Evolutionary conservation across 75 land plant species (phyloP), one percentile per base, ranked within the genome.

Genomic region (Selaginella tamariscina): DNA sequence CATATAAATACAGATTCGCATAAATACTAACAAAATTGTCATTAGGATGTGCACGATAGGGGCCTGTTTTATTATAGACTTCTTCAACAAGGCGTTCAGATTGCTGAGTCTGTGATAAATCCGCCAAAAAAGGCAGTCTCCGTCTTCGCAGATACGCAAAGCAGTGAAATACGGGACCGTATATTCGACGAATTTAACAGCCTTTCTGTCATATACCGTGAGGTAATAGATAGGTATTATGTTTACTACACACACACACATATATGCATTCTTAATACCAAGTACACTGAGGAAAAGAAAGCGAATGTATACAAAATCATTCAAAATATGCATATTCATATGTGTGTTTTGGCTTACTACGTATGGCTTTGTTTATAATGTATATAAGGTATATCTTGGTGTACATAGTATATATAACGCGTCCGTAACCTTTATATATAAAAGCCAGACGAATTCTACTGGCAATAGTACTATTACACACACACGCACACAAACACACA

Each of bases 121-220:
- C 99, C 99, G 63, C 87, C 99, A 28, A 95, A 95, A 74, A 96
- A 95, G 81, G 97, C 92, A 24, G 99, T 95, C 65, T 95, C 99
- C 56, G 91, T 90, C 27, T 95, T 95, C 82, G 99, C 99, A 54
- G 99, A 90, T 57, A 84, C 84, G 29, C 97, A 87, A 68, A 95
- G 84, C 71, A 90, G 84, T 84, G 99, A 95, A 78, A 78, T 85
- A 39, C 90, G 85, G 69, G 99, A 95, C 74, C 84, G 99, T 1
- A 90, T 95, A 56, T 95, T 95, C 81, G 99, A 95, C 73, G 99
- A 95, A 67, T 95, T 95, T 70, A 95, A 95, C 75, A 87, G 86
- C 67, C 73, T 95, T 0, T 85, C 96, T 67, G 99, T 95, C 70
- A 73, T 95, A 2, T 95, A 95, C 59, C 92, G 79, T 59, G 77